Percentiles rank a stretch among this genome's conserved stretches.
Conservation (phyloP, 2,329 filamentous ascomycete genomes). For the Zopfia rhizophila region DNA sequence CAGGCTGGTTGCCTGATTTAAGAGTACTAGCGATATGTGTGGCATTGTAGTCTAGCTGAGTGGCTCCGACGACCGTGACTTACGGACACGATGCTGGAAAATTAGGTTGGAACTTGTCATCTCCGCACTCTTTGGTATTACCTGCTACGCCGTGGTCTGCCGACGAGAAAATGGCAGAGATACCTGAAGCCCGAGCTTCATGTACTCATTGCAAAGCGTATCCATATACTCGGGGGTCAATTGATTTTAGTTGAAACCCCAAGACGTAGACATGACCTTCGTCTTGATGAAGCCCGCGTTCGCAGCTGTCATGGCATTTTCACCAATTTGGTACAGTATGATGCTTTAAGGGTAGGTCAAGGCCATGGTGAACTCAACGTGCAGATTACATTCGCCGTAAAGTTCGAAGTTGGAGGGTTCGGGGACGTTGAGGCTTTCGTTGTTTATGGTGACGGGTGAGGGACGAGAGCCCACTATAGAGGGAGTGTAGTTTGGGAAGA, state of each 20-base stretch:
- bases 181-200: conserved; percentile 63
- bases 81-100: conserved; percentile 53
- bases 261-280: conserved; percentile 15
- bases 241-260: conserved; percentile 15
- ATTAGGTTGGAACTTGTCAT: conserved; percentile 54
- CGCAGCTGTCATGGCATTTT: conserved; percentile 8
- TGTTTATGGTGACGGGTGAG: conserved; percentile 59
- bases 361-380: conserved; percentile 25
- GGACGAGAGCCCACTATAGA: conserved; percentile 58
- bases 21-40: no score
- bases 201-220: conserved; percentile 52
- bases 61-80: no score
- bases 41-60: no score
- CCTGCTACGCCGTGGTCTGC: conserved; percentile 59
- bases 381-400: conserved; percentile 19
- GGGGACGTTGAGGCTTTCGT: conserved; percentile 38
- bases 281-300: conserved; percentile 25
- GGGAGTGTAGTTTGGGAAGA: conserved; percentile 58
- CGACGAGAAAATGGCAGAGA: conserved; percentile 58
- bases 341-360: conserved; percentile 25
- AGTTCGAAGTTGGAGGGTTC: conserved; percentile 3
- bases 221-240: conserved; percentile 13
- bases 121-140: conserved; percentile 40
- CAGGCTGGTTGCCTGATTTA: conserved; percentile 66
- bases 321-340: conserved; percentile 24